Conservation (phyloP, 2,329 filamentous ascomycete genomes). For the Pseudocercospora vitis region DNA sequence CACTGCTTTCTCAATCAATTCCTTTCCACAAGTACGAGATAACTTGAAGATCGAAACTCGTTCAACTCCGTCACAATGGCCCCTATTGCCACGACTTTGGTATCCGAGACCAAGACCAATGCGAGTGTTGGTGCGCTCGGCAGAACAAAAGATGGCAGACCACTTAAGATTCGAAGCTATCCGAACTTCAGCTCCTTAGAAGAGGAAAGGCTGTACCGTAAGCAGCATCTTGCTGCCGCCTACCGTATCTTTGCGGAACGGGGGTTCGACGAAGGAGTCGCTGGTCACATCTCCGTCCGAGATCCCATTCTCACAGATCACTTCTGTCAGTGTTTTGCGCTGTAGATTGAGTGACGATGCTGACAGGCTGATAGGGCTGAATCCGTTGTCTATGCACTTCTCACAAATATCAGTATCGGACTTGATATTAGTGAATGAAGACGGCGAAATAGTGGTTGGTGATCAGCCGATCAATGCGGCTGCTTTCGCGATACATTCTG, state of each 20-base stretch:
- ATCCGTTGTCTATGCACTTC: slow-evolving; percentile 49
- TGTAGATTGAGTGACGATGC: neutral
- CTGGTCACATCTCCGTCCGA: slow-evolving; percentile 45
- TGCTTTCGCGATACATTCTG: slow-evolving; percentile 49
- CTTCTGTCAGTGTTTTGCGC: slow-evolving; percentile 34
- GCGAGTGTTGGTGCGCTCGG: slow-evolving; percentile 48
- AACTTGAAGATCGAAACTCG: too few relatives aligned
- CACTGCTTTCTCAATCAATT: too few relatives aligned
- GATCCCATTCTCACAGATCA: slow-evolving; percentile 41
- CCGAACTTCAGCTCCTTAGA: slow-evolving; percentile 41
- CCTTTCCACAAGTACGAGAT: too few relatives aligned
- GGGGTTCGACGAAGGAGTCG: slow-evolving; percentile 42
- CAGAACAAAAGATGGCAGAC: slow-evolving; percentile 47
- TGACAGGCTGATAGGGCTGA: slow-evolving; percentile 34
- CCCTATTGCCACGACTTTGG: slow-evolving; percentile 39
- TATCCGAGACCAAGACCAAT: slow-evolving; percentile 44
- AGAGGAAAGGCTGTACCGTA: slow-evolving; percentile 43
- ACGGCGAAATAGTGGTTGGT: slow-evolving; percentile 45
- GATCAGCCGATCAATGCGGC: slow-evolving; percentile 48
- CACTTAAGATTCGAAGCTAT: slow-evolving; percentile 50
- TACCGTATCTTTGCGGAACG: slow-evolving; percentile 47
- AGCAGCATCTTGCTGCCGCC: slow-evolving; percentile 46
- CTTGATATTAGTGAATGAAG: slow-evolving; percentile 47
- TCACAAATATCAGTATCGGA: slow-evolving; percentile 45
- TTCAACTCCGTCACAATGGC: slow-evolving; percentile 37